Conservation (phyloP, 2,329 filamentous ascomycete genomes). For the Tolypocladium album region DNA sequence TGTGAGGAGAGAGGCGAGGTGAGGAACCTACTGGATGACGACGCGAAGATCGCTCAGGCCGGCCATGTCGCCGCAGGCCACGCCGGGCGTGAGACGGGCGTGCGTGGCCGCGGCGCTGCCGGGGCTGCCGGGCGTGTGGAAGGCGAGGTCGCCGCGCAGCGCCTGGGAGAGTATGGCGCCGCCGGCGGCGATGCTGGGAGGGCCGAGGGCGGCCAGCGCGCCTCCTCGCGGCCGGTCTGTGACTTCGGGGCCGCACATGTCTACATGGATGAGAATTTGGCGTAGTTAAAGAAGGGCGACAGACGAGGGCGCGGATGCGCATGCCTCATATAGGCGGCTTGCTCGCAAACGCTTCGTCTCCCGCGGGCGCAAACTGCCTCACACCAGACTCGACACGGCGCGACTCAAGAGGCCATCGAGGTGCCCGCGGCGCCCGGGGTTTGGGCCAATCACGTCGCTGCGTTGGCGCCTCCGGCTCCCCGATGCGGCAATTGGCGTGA, state of each 20-base stretch:
- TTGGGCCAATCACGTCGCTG: conserved; percentile 17
- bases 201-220: conserved; percentile 32
- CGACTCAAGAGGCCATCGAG: background rate
- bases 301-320: background rate
- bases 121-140: conserved; percentile 30
- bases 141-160: conserved; percentile 27
- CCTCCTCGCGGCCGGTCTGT: conserved; percentile 31
- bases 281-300: background rate
- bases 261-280: conserved; percentile 1
- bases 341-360: background rate
- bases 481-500: conserved; percentile 17
- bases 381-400: background rate
- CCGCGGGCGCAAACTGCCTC: background rate
- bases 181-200: conserved; percentile 8
- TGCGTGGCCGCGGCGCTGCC: conserved; percentile 28
- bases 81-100: conserved; percentile 25
- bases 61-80: conserved; percentile 5
- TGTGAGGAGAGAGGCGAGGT: background rate
- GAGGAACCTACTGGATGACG: conserved; percentile 31
- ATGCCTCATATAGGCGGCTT: background rate
- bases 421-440: background rate
- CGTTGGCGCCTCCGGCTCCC: conserved; percentile 10
- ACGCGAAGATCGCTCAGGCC: conserved; percentile 19
- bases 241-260: conserved; percentile 34
- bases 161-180: background rate